phyloP scores from a whole-genome alignment of 1,284 basidiomycete genomes.

The Leccinum subatratum region DNA sequence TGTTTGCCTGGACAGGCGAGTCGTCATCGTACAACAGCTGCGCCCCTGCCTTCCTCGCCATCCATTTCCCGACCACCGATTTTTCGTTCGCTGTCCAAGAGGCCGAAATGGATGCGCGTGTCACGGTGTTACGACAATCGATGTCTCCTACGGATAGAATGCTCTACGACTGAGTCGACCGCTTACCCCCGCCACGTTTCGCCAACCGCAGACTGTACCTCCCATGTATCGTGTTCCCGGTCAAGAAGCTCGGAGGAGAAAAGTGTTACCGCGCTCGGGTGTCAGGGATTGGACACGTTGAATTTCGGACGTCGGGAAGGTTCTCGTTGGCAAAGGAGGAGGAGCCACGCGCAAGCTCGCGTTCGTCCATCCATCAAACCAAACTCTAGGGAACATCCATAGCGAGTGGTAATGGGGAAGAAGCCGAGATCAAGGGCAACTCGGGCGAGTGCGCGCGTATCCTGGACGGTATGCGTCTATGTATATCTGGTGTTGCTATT shows the following conservation, averaged over 20 bases:
- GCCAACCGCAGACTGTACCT: background rate
- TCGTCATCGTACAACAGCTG: background rate
- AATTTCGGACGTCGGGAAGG: background rate
- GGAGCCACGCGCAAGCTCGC: background rate
- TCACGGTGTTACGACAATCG: background rate
- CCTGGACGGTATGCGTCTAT: conserved; percentile 51
- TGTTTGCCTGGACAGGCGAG: background rate
- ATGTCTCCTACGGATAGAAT: background rate
- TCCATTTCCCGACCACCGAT: background rate
- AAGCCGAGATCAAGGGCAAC: too few species aligned
- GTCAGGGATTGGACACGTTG: background rate
- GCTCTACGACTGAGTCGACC: background rate
- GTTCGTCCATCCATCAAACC: background rate
- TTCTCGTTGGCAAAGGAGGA: background rate
- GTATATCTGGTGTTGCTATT: background rate
- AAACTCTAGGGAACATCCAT: too few species aligned
- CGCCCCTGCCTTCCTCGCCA: background rate
- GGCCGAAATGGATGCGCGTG: background rate
- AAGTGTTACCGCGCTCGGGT: background rate
- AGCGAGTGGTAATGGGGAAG: too few species aligned
- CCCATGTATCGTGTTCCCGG: background rate
- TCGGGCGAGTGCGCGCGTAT: too few species aligned
- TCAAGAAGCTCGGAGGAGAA: background rate
- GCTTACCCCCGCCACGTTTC: background rate
- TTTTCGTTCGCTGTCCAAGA: background rate